Base-by-base conservation (phyloP, 306 rosid species). In the Vigna unguiculata region DNA sequence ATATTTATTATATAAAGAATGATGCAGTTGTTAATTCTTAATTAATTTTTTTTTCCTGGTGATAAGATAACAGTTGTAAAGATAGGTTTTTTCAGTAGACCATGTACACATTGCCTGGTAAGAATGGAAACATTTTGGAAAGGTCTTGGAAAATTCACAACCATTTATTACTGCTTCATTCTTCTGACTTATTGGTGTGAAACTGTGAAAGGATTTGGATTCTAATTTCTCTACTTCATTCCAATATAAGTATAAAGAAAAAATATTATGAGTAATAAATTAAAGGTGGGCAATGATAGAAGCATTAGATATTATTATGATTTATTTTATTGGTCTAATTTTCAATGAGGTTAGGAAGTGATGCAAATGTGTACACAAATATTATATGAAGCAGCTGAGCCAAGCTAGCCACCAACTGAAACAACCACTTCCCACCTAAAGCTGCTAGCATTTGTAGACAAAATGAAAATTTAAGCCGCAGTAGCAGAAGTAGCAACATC, bases 371-470 rank as follows among this genome's bases (percentile, higher is more conserved):
- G 70, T 13, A 60, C 21, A 60, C 40, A 36, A 22, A 22, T 40
- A 38, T 22, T 65, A 53, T 78, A 80, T 21, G 63, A 57, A 80
- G 84, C 81, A 62, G 85, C 85, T 72, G 76, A 80, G 63, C 77
- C 85, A 77, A 81, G 78, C 62, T 72, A 82, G 85, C 75, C 65
- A 84, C 82, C 78, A 60, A 79, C 81, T 70, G 71, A 71, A 84
- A 84, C 83, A 73, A 82, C 85, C 79, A 70, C 88, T 67, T 70
- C 86, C 81, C 72, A 81, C 83, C 88, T 78, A 82, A 82, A 82
- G 64, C 72, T 73, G 78, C 76, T 25, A 41, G 5, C 36, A n/a
- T 47, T 6, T 48, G 82, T 63, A 48, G 48, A 78, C 67, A 78
- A 78, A 81, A 85, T 54, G 73, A 69, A 32, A 81, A 63, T 45